These are phyloP conservation scores for Gracilariopsis chorda DNA, from an alignment of 23 red algal genomes.

Conservation along the genomic window DNA sequence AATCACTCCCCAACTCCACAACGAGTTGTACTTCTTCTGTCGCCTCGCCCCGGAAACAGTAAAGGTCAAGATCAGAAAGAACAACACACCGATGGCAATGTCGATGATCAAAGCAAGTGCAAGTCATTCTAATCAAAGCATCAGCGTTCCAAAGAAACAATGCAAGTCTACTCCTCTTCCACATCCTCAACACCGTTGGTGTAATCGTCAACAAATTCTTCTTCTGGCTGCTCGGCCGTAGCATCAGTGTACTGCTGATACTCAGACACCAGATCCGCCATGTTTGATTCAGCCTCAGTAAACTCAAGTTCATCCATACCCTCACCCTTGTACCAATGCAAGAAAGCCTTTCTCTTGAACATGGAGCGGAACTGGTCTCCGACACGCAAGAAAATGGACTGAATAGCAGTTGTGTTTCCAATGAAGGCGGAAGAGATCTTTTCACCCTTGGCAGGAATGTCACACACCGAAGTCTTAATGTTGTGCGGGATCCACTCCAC, in stretches of 20 bases:
- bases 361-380: slow-evolving; percentile 96
- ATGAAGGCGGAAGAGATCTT: slow-evolving; percentile 92
- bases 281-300: slow-evolving; percentile 96
- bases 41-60: neutral
- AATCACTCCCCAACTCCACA: neutral
- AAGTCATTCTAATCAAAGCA: too few species aligned
- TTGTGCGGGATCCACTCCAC: slow-evolving; percentile 99
- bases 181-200: slow-evolving; percentile 24
- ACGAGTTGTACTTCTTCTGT: neutral
- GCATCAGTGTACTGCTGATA: slow-evolving; percentile 95
- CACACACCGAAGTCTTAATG: slow-evolving; percentile 96
- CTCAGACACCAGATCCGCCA: slow-evolving; percentile 94
- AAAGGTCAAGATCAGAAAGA: neutral
- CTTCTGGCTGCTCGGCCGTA: slow-evolving; percentile 23
- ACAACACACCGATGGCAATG: neutral
- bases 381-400: slow-evolving; percentile 97
- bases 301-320: slow-evolving; percentile 99
- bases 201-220: slow-evolving; percentile 34
- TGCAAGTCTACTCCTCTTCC: slow-evolving; percentile 7
- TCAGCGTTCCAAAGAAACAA: too few species aligned
- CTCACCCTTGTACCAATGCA: slow-evolving; percentile 99
- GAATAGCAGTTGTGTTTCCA: slow-evolving; percentile 96
- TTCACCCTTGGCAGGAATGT: slow-evolving; percentile 78
- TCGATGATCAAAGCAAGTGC: too few species aligned
- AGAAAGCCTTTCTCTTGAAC: slow-evolving; percentile 98